Conservation (phyloP, 1,139 yeast species). For the Blastobotrys serpentis region DNA sequence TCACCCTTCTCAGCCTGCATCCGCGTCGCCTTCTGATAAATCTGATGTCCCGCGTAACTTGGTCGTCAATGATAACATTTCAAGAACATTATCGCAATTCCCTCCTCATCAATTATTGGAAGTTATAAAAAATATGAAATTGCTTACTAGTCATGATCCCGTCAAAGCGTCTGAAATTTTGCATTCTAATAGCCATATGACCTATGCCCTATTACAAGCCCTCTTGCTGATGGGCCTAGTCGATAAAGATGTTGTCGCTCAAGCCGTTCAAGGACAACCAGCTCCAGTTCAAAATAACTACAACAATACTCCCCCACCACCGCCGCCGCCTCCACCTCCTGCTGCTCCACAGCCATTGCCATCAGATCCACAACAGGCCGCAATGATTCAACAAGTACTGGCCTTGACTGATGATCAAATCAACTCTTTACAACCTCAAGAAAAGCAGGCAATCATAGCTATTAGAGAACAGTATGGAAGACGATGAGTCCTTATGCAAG, state of each 20-base stretch:
- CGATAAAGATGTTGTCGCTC: conserved; percentile 53
- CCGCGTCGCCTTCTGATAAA: background rate
- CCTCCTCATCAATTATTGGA: conserved; percentile 57
- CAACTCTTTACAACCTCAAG: conserved; percentile 53
- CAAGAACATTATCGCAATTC: conserved; percentile 56
- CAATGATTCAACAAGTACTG: conserved; percentile 47
- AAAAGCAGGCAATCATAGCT: conserved; percentile 34
- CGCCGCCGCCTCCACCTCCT: conserved; percentile 27
- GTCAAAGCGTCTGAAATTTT: conserved; percentile 62
- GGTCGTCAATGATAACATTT: conserved; percentile 60
- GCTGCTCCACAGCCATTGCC: conserved; percentile 26
- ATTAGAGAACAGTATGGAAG: conserved; percentile 29
- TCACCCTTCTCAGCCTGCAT: conserved; percentile 16
- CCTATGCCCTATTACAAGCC: conserved; percentile 80
- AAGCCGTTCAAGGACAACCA: conserved; percentile 32
- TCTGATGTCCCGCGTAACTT: conserved; percentile 47
- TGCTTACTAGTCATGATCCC: conserved; percentile 63
- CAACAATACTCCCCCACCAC: conserved; percentile 19
- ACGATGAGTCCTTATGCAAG: conserved; percentile 21
- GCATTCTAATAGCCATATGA: conserved; percentile 70
- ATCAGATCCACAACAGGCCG: conserved; percentile 34
- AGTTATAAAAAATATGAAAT: conserved; percentile 60
- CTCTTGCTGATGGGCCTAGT: conserved; percentile 59
- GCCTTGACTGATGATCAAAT: conserved; percentile 62
- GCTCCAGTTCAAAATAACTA: conserved; percentile 12